These are phyloP conservation scores for Oryza coarctata DNA, from an alignment of 176 grass and related monocot genomes.

Conservation along the genomic window DNA sequence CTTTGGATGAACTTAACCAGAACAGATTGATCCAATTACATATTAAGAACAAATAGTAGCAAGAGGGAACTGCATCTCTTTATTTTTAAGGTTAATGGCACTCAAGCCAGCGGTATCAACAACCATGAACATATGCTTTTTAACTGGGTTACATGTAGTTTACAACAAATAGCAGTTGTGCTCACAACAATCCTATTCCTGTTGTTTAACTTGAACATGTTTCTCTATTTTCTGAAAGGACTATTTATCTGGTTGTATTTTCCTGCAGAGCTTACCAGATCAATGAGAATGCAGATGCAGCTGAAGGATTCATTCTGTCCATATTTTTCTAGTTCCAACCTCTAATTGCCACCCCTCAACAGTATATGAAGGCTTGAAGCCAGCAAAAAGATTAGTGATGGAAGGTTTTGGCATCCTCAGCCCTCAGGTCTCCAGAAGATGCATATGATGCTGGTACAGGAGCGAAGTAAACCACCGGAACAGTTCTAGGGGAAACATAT, in stretches of 20 bases:
- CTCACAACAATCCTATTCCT: not conserved
- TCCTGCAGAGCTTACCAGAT: constrained; percentile 34
- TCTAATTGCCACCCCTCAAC: not conserved
- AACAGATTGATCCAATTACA: not conserved
- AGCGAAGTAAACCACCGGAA: not conserved
- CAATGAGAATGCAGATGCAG: not conserved
- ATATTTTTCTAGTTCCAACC: constrained; percentile 13
- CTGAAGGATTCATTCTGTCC: not conserved
- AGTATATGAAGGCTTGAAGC: not conserved
- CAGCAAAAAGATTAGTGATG: not conserved
- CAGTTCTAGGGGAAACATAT: not conserved
- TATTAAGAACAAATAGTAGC: not conserved
- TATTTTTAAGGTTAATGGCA: too few species aligned
- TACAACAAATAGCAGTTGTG: not conserved
- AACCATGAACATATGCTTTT: not conserved
- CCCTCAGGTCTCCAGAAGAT: not conserved
- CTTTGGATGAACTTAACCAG: not conserved
- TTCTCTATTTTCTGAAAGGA: not conserved
- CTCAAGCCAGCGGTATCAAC: not conserved
- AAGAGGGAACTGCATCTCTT: not conserved
- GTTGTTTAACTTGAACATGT: not conserved
- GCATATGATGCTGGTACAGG: not conserved
- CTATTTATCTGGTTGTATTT: constrained; percentile 8
- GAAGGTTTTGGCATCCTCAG: constrained; percentile 1
- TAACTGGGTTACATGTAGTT: not conserved